A percentile compares a stretch with the other conserved stretches of the same genome.
Evolutionary conservation across 2,329 filamentous ascomycete genomes (phyloP).

Genomic region (Seiridium unicorne): DNA sequence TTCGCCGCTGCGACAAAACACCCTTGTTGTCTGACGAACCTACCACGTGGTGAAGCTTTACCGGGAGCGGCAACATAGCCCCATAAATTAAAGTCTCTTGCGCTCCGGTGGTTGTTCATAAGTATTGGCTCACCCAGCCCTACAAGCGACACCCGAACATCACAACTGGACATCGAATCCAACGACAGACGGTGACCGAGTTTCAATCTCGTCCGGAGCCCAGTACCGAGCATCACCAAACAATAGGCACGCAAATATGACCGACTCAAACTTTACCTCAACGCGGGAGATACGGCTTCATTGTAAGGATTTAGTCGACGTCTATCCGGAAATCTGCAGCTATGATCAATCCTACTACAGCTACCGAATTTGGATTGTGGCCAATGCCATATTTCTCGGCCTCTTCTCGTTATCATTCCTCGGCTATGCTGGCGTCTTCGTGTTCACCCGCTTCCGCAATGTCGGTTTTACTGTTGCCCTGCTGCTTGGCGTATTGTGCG

Average conservation of each 20-base stretch:
- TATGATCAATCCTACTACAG: constrained; percentile 37
- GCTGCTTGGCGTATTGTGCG: constrained; percentile 49
- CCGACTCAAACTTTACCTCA: neutral
- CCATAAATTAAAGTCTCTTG: too few relatives aligned
- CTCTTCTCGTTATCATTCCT: constrained; percentile 23
- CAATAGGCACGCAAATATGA: neutral
- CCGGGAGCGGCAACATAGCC: too few relatives aligned
- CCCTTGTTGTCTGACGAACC: too few relatives aligned
- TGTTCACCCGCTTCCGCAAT: constrained; percentile 41
- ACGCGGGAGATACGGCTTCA: neutral
- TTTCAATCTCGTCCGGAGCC: too few relatives aligned
- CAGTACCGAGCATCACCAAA: neutral
- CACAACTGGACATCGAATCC: neutral
- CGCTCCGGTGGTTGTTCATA: too few relatives aligned
- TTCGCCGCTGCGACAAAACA: neutral
- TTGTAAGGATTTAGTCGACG: constrained; percentile 1
- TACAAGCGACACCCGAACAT: neutral
- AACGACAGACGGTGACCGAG: too few relatives aligned
- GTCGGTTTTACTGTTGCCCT: constrained; percentile 53
- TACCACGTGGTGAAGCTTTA: too few relatives aligned
- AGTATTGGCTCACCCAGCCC: neutral
- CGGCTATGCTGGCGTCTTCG: constrained; percentile 48
- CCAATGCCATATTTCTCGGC: constrained; percentile 50
- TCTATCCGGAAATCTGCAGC: constrained; percentile 9
- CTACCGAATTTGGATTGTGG: constrained; percentile 52